A percentile compares a stretch with the other conserved stretches of the same genome.
Conservation (phyloP, 1,284 basidiomycete genomes). For the Thecaphora frezii region DNA sequence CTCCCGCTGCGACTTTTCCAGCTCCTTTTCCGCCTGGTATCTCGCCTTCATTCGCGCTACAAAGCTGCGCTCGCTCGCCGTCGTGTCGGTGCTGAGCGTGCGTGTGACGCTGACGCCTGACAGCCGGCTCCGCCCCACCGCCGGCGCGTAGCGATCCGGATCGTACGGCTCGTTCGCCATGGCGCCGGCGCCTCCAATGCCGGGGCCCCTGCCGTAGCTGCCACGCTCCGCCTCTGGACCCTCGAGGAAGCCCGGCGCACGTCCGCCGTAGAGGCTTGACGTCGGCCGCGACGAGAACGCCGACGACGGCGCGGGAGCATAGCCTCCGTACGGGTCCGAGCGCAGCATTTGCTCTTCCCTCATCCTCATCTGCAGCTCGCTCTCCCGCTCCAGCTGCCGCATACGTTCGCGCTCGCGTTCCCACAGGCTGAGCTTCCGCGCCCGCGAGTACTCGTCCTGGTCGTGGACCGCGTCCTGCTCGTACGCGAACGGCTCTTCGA, state of each 20-base stretch:
- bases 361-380: slow-evolving; percentile 18
- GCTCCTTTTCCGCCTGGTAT: slow-evolving; percentile 50
- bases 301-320: not conserved
- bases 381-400: slow-evolving; percentile 32
- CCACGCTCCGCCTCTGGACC: no score
- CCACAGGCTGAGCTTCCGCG: slow-evolving; percentile 34
- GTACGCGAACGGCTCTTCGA: not conserved
- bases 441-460: slow-evolving; percentile 12
- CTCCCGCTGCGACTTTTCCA: slow-evolving; percentile 29
- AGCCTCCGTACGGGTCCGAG: not conserved
- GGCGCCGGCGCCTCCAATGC: not conserved
- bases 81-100: slow-evolving; percentile 48
- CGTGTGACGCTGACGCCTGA: slow-evolving; percentile 32
- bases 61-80: slow-evolving; percentile 51
- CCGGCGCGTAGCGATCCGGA: slow-evolving; percentile 37
- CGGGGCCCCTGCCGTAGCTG: not conserved
- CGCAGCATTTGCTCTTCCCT: slow-evolving; percentile 4
- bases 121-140: slow-evolving; percentile 39
- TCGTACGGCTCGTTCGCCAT: slow-evolving; percentile 10
- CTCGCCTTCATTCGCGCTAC: slow-evolving; percentile 53
- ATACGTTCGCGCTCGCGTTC: slow-evolving; percentile 41
- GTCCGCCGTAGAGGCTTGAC: not conserved
- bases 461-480: not conserved
- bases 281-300: not conserved
- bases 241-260: not conserved